These are phyloP conservation scores for Phytophthora syringae DNA, from an alignment of 352 stramenopile species.

Conservation along the genomic window DNA sequence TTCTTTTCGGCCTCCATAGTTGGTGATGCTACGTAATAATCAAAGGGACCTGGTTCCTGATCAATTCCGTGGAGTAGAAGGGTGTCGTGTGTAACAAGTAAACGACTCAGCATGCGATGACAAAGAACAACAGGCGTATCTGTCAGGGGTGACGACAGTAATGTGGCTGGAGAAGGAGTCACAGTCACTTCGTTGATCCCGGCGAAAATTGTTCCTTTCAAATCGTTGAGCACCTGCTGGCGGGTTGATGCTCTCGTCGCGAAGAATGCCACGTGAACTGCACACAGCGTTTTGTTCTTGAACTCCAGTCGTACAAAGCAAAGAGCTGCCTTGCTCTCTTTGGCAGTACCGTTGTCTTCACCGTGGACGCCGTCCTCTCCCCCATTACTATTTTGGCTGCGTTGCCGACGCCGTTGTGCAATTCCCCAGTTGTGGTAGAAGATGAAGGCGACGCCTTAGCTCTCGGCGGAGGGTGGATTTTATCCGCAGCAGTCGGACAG, in stretches of 20 bases:
- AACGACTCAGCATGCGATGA: conserved; percentile 81
- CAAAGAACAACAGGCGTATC: conserved; percentile 49
- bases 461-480: conserved; percentile 28
- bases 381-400: conserved; percentile 35
- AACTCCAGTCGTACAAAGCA: conserved; percentile 87
- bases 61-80: conserved; percentile 59
- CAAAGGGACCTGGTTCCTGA: conserved; percentile 36
- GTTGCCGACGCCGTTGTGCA: conserved; percentile 45
- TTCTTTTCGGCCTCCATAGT: conserved; percentile 46
- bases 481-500: conserved; percentile 30
- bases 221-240: conserved; percentile 70
- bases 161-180: conserved; percentile 31
- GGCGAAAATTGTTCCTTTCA: conserved; percentile 70
- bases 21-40: conserved; percentile 39
- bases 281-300: conserved; percentile 81
- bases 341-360: conserved; percentile 27
- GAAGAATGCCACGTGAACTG: conserved; percentile 89
- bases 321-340: conserved; percentile 61
- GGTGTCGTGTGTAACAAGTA: conserved; percentile 80
- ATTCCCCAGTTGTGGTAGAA: conserved; percentile 29
- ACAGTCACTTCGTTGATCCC: conserved; percentile 57
- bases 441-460: conserved; percentile 30
- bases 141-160: conserved; percentile 28
- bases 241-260: conserved; percentile 67
- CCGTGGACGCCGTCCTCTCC: conserved; percentile 19